Evolutionary conservation across 805 yeast species (phyloP).

Genomic region (Wickerhamiella spandovensis): DNA sequence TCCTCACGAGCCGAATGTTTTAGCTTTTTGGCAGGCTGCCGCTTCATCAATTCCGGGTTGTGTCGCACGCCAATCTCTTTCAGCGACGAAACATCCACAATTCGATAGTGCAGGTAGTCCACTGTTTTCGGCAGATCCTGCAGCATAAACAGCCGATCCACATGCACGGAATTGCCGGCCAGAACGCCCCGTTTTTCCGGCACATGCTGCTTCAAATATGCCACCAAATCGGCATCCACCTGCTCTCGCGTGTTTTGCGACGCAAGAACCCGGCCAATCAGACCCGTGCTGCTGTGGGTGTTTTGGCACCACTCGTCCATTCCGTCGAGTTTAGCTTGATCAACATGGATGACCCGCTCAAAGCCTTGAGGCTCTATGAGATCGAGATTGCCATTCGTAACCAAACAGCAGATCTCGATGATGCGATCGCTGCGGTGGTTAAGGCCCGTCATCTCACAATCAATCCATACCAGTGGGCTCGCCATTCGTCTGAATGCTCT

Average conservation of each 20-base stretch:
- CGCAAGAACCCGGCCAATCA: constrained; percentile 54
- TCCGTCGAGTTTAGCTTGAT: constrained; percentile 41
- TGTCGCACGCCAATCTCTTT: constrained; percentile 72
- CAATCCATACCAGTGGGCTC: constrained; percentile 69
- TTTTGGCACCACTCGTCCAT: constrained; percentile 85
- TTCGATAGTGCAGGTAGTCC: constrained; percentile 52
- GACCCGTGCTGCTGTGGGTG: constrained; percentile 68
- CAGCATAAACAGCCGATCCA: constrained; percentile 76
- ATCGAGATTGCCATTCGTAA: constrained; percentile 73
- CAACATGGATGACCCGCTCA: constrained; percentile 68
- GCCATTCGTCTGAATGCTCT: background rate
- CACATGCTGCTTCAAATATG: constrained; percentile 44
- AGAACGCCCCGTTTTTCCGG: constrained; percentile 50
- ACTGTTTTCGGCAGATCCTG: constrained; percentile 65
- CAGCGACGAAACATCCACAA: constrained; percentile 80
- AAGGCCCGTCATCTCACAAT: constrained; percentile 97
- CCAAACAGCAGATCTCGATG: constrained; percentile 80
- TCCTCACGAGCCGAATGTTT: constrained; percentile 83
- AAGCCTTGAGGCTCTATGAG: constrained; percentile 55
- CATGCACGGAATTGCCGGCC: constrained; percentile 87
- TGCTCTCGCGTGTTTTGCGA: constrained; percentile 38
- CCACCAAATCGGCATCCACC: constrained; percentile 54
- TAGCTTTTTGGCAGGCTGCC: constrained; percentile 48
- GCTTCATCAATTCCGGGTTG: constrained; percentile 46
- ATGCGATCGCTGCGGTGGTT: constrained; percentile 59